A percentile compares a stretch with the other conserved stretches of the same genome.
phyloP scores from a whole-genome alignment of 2,329 filamentous ascomycete species.

The Aureobasidium melanogenum region DNA sequence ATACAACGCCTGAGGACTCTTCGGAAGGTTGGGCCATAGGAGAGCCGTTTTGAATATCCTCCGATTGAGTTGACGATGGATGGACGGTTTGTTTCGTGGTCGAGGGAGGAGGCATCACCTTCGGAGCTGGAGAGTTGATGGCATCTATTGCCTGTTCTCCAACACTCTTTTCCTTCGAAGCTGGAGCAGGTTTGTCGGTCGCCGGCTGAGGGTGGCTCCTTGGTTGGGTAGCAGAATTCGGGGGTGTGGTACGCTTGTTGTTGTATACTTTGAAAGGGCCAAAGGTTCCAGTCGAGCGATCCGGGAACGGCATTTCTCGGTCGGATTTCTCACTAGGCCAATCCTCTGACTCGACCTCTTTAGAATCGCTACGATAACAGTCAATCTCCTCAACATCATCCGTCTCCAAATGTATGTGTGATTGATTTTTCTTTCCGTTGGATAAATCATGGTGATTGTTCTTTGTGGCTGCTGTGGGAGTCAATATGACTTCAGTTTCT shows the following conservation, averaged over 20 bases:
- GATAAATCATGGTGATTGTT: not conserved
- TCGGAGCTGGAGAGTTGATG: not conserved
- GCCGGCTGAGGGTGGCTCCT: not conserved
- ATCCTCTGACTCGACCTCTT: not conserved
- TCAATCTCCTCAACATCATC: not conserved
- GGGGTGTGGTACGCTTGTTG: not conserved
- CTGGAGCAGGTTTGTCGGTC: no score
- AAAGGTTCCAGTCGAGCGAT: not conserved
- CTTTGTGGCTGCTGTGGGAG: not conserved
- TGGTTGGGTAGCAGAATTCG: not conserved
- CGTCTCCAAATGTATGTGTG: not conserved
- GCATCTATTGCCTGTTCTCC: not conserved
- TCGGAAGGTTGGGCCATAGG: not conserved
- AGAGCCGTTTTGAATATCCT: not conserved
- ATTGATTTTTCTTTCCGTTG: not conserved
- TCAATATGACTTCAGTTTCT: not conserved
- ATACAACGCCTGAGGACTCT: not conserved
- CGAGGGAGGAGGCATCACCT: not conserved
- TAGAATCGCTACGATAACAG: not conserved
- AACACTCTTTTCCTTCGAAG: not conserved
- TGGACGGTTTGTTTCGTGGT: not conserved
- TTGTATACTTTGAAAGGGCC: not conserved
- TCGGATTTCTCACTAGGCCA: not conserved
- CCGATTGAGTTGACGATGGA: not conserved
- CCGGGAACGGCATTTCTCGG: not conserved